A percentile compares a stretch with the other conserved stretches of the same genome.
Conservation (phyloP, 108 stramenopile genomes). For the Pseudonitzschia multistriata region DNA sequence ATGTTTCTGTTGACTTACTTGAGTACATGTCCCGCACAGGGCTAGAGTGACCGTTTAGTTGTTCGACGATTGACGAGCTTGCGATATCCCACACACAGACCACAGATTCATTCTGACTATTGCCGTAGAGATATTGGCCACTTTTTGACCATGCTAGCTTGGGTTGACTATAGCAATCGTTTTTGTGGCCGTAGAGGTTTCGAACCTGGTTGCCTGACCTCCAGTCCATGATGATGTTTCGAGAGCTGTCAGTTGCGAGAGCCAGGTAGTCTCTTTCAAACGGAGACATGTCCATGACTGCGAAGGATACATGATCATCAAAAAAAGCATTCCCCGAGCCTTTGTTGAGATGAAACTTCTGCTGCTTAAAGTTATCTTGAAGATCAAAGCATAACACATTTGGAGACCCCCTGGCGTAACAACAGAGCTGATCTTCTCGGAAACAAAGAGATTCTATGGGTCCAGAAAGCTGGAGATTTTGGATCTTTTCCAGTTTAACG, state of each 20-base stretch:
- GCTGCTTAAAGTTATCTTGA: slow-evolving; percentile 49
- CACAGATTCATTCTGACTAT: slow-evolving; percentile 67
- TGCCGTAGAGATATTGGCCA: slow-evolving; percentile 78
- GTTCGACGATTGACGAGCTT: slow-evolving; percentile 62
- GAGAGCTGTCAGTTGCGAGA: slow-evolving; percentile 73
- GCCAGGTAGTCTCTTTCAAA: slow-evolving; percentile 60
- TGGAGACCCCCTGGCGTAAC: slow-evolving; percentile 69
- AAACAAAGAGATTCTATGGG: slow-evolving; percentile 75
- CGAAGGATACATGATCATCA: slow-evolving; percentile 83
- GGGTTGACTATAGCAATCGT: slow-evolving; percentile 73
- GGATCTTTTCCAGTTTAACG: slow-evolving; percentile 31
- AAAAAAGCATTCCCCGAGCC: slow-evolving; percentile 55
- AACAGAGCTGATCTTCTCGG: slow-evolving; percentile 58
- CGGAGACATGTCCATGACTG: slow-evolving; percentile 73
- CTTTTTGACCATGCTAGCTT: slow-evolving; percentile 78
- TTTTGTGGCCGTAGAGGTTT: slow-evolving; percentile 82
- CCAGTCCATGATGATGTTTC: slow-evolving; percentile 77
- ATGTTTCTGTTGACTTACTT: slow-evolving; percentile 53
- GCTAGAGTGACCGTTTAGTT: slow-evolving; percentile 58
- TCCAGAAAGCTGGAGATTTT: slow-evolving; percentile 61
- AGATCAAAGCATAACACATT: slow-evolving; percentile 71
- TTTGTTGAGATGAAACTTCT: slow-evolving; percentile 64
- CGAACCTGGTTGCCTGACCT: slow-evolving; percentile 54
- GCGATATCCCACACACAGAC: slow-evolving; percentile 84
- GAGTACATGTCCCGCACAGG: slow-evolving; percentile 71